These are phyloP conservation scores for Barnettozyma populi DNA, from an alignment of 805 yeast species.

Conservation along the genomic window DNA sequence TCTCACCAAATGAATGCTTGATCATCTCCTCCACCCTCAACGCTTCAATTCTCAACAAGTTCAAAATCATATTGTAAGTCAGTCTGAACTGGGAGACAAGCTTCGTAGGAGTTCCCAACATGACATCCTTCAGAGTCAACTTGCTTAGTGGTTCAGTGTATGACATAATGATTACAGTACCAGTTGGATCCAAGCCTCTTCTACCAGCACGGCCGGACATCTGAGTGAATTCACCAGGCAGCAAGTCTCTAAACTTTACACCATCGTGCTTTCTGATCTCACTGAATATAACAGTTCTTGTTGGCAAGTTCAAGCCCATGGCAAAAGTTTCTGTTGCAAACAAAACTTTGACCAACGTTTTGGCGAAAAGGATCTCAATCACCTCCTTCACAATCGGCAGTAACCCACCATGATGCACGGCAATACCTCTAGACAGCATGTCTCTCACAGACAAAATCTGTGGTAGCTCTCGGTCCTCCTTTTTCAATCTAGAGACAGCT, in stretches of 20 bases:
- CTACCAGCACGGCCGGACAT: slow-evolving; percentile 99
- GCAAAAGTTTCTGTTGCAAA: slow-evolving; percentile 99
- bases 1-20: slow-evolving; percentile 91
- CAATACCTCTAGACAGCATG: slow-evolving; percentile 83
- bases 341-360: slow-evolving; percentile 77
- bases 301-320: slow-evolving; percentile 95
- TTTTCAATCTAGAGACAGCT: slow-evolving; percentile 80
- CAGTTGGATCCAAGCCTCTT: slow-evolving; percentile 89
- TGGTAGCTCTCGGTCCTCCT: slow-evolving; percentile 90
- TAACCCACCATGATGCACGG: slow-evolving; percentile 93
- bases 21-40: slow-evolving; percentile 97
- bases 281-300: slow-evolving; percentile 91
- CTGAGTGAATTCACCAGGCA: slow-evolving; percentile 97
- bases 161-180: slow-evolving; percentile 92
- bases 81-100: slow-evolving; percentile 87
- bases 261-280: slow-evolving; percentile 90
- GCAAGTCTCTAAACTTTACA: slow-evolving; percentile 65
- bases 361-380: slow-evolving; percentile 86
- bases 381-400: slow-evolving; percentile 90
- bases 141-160: slow-evolving; percentile 58
- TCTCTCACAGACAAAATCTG: slow-evolving; percentile 83
- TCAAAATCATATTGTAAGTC: slow-evolving; percentile 93
- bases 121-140: slow-evolving; percentile 66
- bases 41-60: slow-evolving; percentile 88
- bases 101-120: slow-evolving; percentile 86